Conservation (phyloP, 2,329 filamentous ascomycete genomes). For the Epichloe sibirici region DNA sequence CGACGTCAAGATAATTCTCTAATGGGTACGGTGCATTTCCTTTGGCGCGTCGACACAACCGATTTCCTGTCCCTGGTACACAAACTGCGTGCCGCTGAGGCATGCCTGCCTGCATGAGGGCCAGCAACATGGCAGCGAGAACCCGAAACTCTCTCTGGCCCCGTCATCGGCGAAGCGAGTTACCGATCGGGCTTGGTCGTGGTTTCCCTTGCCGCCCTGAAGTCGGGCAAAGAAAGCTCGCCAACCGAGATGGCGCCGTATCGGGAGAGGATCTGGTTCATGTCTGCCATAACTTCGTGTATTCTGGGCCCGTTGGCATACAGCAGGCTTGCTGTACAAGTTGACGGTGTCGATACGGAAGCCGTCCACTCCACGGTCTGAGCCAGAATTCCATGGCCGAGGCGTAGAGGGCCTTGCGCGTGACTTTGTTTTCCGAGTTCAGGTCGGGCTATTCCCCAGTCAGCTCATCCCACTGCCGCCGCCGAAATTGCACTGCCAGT, state of each 20-base stretch:
- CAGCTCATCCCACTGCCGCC: conserved; percentile 53
- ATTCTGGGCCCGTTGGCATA: no score
- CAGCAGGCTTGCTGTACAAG: conserved; percentile 52
- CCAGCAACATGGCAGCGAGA: conserved; percentile 45
- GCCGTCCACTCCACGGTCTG: conserved; percentile 54
- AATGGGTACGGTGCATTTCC: conserved; percentile 46
- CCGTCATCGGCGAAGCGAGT: conserved; percentile 40
- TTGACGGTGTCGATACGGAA: conserved; percentile 69
- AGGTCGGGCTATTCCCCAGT: conserved; percentile 69
- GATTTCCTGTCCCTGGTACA: conserved; percentile 58
- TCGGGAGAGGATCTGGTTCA: conserved; percentile 45
- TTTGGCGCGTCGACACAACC: conserved; percentile 50
- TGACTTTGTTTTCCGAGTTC: conserved; percentile 68
- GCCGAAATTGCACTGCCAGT: conserved; percentile 55
- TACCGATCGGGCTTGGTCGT: conserved; percentile 49
- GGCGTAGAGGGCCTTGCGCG: conserved; percentile 58
- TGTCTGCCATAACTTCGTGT: conserved; percentile 39
- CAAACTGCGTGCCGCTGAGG: conserved; percentile 47
- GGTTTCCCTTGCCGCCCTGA: conserved; percentile 46
- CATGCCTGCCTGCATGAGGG: conserved; percentile 34
- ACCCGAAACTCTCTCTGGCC: conserved; percentile 29
- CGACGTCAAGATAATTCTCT: conserved; percentile 38
- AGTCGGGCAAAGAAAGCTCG: conserved; percentile 45
- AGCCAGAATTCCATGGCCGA: conserved; percentile 71
- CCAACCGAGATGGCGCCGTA: conserved; percentile 62